Base-by-base conservation (phyloP, 768 basidiomycete species). In the Phaeotremella skinneri region DNA sequence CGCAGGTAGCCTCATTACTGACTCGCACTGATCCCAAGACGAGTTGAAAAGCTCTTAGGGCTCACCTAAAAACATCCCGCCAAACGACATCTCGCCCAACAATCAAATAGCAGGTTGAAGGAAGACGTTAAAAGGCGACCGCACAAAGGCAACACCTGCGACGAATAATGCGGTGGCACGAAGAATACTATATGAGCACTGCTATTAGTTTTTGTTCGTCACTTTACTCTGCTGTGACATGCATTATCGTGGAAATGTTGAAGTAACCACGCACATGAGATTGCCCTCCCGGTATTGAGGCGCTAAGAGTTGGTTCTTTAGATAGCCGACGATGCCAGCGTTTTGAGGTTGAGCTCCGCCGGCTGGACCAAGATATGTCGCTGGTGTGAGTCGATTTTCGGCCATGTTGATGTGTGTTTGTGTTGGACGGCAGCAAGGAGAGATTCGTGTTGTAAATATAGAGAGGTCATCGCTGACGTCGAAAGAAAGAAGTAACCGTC, bases 121-220 rank as follows among this genome's bases (percentile, higher is more conserved):
- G 13, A 45, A 45, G 6, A 45, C 43, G 43, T 45, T 45, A 7
- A 45, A 45, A 45, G 43, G 43, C 13, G 63, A 65, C 54, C 68
- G 55, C 20, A 69, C 62, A 49, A 69, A 66, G 13, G 50, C 62
- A 20, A 69, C 62, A 23, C 68, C 68, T 9, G 58, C 55, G 54
- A 63, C 49, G 59, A 69, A 69, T 54, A 69, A 53, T 11, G 52
- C 49, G 13, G 64, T 56, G 2, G 68, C 68, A 50, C 62, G 58
- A 23, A 61, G 56, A 47, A 69, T 69, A 26, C 68, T 69, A 52
- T 5, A 49, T 11, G 21, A 16, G 7, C 17, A 25, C 52, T 37
- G 30, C 48, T 5, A 47, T 43, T 21, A 14, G 9, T 53, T 37
- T 34, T 13, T 37, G 23, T 34, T n/a, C n/a, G 17, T 37, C n/a